Evolutionary conservation across 371 early-diverging fungal genomes (phyloP), one percentile per base, ranked within the genome.

Genomic region (Fennellomyces sp.): DNA sequence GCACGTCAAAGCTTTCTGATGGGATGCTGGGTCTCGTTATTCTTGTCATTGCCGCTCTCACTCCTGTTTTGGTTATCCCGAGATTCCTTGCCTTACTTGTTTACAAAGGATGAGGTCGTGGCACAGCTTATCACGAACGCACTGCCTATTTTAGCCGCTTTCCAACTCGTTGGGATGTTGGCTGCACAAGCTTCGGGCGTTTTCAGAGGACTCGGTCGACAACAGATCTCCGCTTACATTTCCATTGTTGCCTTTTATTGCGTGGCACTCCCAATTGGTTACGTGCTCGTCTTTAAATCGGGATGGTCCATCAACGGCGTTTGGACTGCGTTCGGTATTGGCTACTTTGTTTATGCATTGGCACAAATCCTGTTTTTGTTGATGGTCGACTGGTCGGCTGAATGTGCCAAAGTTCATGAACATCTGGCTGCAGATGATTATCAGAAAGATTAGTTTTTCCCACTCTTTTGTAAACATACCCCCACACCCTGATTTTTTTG

Each of bases 121-220:
- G 72, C 90, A 19, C 56, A 48, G 17, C 61, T 86, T 5, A 88
- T 91, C n/a, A 82, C 88, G 1, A 48, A 55, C 28, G 72, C 92
- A n/a, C 65, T 92, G 65, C 93, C 93, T 0, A 61, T 88, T 7
- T 87, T 78, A 13, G 90, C 92, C 0, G 45, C 86, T 27, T 92
- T 87, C 73, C 93, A 93, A 69, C 66, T 92, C 0, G 61, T 68
- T 26, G 88, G 87, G 58, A 82, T 82, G 2, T 48, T 84, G 5
- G 81, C 79, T 36, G 76, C 79, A 36, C 80, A 85, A 15, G 75
- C 80, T 11, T 83, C 83, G 4, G 88, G 90, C 36, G 77, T 87
- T 4, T 65, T 90, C 3, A 81, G 90, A 36, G 87, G 88, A 17
- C 71, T 83, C 5, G 90, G 88, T 21, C 65, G 81, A 36, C 88